These are phyloP conservation scores for Beauveria sp. DNA, from an alignment of 2,329 filamentous ascomycete species.

Conservation along the genomic window DNA sequence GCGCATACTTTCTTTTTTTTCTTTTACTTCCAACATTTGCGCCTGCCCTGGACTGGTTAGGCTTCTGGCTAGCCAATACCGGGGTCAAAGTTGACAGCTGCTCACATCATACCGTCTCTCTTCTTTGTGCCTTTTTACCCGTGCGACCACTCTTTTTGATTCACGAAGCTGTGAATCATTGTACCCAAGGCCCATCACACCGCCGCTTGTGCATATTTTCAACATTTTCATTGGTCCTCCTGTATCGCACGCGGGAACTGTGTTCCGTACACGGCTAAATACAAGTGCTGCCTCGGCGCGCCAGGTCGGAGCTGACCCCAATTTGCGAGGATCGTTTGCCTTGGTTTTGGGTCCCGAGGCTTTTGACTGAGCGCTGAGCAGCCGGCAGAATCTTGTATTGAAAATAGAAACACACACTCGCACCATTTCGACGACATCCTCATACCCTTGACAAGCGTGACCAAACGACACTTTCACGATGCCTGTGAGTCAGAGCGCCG, in stretches of 20 bases:
- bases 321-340: constrained; percentile 6
- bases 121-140: neutral
- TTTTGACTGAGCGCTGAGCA: constrained; percentile 12
- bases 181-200: neutral
- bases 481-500: constrained; percentile 14
- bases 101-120: neutral
- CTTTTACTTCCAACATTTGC: neutral
- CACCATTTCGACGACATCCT: neutral
- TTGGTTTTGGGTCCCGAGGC: constrained; percentile 10
- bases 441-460: neutral
- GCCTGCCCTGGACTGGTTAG: neutral
- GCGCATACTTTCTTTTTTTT: neutral
- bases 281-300: constrained; percentile 10
- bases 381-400: neutral
- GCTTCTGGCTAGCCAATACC: neutral
- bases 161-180: neutral
- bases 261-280: neutral
- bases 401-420: neutral
- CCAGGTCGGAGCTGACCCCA: constrained; percentile 6
- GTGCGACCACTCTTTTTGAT: neutral
- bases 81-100: neutral
- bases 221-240: neutral
- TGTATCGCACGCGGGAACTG: neutral
- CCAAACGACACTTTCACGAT: constrained; percentile 10
- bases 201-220: neutral